Evolutionary conservation across 140 eudicot genomes (phyloP), one percentile per base, ranked within the genome.

Genomic region (Bidens hawaiensis): DNA sequence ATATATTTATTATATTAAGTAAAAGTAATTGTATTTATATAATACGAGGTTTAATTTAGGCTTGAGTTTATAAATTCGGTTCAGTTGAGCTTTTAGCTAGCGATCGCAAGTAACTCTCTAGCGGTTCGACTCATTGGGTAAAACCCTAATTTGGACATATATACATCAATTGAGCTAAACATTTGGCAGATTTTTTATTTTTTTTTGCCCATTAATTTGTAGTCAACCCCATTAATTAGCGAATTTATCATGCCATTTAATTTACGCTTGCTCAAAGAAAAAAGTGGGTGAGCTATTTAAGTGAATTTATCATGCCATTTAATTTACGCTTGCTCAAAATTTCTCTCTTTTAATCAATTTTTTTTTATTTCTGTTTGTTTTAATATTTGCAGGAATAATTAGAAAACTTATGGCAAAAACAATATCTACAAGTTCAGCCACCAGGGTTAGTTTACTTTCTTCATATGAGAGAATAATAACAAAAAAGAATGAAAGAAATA

Each of bases 321-420:
- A 57, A 57, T 15, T 57, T 11, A 57, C 19, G 8, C 60, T 50
- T 50, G 61, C 33, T 27, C 30, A 42, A 4, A 13, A 8, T 33
- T 36, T 52, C 9, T 41, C 13, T 33, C 11, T 10, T 5, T 16
- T 16, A 61, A 21, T 11, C 27, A 17, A 18, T 65, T 18, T 3
- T n/a, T 36, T 14, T 48, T 45, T n/a, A 5, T 26, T 48, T 21
- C 40, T 51, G 4, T 52, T 12, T 24, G 10, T 54, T 17, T 19
- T 51, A 15, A n/a, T n/a, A n/a, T 67, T 74, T 81, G 86, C 96
- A 87, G 96, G 96, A 75, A 50, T 53, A 46, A 62, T 48, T 72
- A 84, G 94, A 65, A 82, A 84, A 67, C 80, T 84, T 31, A 71
- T 85, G 70, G 64, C 70, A 54, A 67, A 50, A 52, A 51, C 75